Evolutionary conservation across 1,284 basidiomycete species (phyloP).

Genomic region (Inonotus hispidus): DNA sequence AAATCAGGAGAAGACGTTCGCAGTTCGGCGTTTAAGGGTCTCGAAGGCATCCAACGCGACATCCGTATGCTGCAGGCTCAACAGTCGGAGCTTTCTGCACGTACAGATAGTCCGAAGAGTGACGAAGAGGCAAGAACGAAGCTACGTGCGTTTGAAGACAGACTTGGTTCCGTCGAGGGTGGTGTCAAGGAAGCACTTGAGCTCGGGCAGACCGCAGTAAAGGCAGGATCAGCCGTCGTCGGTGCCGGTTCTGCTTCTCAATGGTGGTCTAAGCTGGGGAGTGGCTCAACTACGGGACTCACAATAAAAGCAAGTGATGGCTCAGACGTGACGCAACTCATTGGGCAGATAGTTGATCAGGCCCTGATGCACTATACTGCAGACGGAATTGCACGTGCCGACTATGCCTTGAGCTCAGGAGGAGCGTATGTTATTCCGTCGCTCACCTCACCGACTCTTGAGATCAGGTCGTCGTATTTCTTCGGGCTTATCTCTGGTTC

Average conservation of each 20-base stretch:
- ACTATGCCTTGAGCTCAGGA: slow-evolving; percentile 82
- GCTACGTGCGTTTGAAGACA: slow-evolving; percentile 53
- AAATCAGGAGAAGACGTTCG: slow-evolving; percentile 52
- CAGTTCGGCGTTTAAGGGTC: slow-evolving; percentile 37
- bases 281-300: slow-evolving; percentile 35
- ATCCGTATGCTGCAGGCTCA: slow-evolving; percentile 48
- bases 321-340: slow-evolving; percentile 66
- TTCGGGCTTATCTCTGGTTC: slow-evolving; percentile 53
- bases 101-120: slow-evolving; percentile 21
- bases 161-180: slow-evolving; percentile 60
- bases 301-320: slow-evolving; percentile 73
- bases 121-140: slow-evolving; percentile 55
- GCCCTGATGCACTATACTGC: slow-evolving; percentile 58
- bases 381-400: slow-evolving; percentile 74
- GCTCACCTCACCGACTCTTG: slow-evolving; percentile 74
- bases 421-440: slow-evolving; percentile 80
- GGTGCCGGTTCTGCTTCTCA: slow-evolving; percentile 26
- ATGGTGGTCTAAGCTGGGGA: slow-evolving; percentile 56
- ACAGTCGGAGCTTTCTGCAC: slow-evolving; percentile 33
- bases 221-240: slow-evolving; percentile 30
- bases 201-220: slow-evolving; percentile 45
- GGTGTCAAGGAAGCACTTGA: slow-evolving; percentile 69
- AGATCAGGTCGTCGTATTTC: slow-evolving; percentile 51
- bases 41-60: slow-evolving; percentile 50
- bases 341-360: slow-evolving; percentile 69